A percentile compares a stretch with the other conserved stretches of the same genome.
Evolutionary conservation across 1,284 basidiomycete species (phyloP).

Genomic region (Trametes hirsuta): DNA sequence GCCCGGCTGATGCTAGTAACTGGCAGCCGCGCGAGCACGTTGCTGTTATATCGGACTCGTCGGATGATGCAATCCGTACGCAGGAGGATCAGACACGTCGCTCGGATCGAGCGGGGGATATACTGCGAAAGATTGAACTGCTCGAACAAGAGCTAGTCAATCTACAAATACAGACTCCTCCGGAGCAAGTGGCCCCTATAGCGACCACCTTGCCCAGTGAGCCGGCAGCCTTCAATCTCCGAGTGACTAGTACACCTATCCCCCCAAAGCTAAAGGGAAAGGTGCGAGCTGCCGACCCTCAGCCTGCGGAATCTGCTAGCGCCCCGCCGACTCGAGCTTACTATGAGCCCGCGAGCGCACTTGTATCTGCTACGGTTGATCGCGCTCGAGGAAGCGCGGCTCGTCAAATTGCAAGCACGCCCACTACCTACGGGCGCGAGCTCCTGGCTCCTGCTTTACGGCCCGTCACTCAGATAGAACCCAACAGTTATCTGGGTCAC

Average conservation of each 20-base stretch:
- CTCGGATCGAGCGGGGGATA: too few relatives aligned
- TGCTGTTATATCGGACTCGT: too few relatives aligned
- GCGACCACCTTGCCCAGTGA: too few relatives aligned
- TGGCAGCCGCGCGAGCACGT: too few relatives aligned
- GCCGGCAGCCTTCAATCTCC: not conserved
- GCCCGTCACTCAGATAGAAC: conserved; percentile 16
- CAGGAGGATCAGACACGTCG: too few relatives aligned
- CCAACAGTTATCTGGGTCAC: conserved; percentile 16
- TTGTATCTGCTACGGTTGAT: not conserved
- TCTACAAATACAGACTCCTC: not conserved
- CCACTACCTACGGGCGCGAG: not conserved
- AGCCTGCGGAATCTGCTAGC: too few relatives aligned
- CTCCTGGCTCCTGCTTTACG: not conserved
- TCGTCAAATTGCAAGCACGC: not conserved
- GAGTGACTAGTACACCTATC: not conserved
- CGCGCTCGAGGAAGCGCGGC: not conserved
- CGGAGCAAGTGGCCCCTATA: too few relatives aligned
- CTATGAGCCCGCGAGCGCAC: not conserved
- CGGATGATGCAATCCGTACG: too few relatives aligned
- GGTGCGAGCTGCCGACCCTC: too few relatives aligned
- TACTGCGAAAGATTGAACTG: not conserved
- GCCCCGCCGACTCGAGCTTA: not conserved
- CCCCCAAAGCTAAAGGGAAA: not conserved
- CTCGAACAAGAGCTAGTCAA: not conserved
- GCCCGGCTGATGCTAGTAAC: not conserved